A percentile compares a stretch with the other conserved stretches of the same genome.
Evolutionary conservation across 106 monocot species (phyloP).

Genomic region (Chionographis japonica): DNA sequence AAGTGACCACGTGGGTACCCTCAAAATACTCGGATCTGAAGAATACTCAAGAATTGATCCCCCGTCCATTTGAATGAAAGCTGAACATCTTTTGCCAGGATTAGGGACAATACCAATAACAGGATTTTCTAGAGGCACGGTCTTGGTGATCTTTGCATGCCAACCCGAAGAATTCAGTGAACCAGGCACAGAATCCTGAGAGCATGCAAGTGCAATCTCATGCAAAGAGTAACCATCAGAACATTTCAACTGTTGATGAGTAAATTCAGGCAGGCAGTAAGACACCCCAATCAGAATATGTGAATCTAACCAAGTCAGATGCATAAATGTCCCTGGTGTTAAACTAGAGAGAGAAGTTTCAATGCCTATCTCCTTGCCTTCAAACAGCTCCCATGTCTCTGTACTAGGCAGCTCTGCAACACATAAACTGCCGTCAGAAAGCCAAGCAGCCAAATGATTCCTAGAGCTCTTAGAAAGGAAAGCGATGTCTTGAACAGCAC

Average conservation of each 20-base stretch:
- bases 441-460: slow-evolving; percentile 51
- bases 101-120: slow-evolving; percentile 56
- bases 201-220: slow-evolving; percentile 77
- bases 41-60: slow-evolving; percentile 70
- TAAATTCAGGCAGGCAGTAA: slow-evolving; percentile 7
- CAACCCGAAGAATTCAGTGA: slow-evolving; percentile 64
- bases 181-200: slow-evolving; percentile 51
- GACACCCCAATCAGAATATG: slow-evolving; percentile 62
- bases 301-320: slow-evolving; percentile 81
- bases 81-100: slow-evolving; percentile 64
- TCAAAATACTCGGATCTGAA: slow-evolving; percentile 16
- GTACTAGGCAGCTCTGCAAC: slow-evolving; percentile 51
- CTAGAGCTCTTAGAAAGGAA: slow-evolving; percentile 49
- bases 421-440: slow-evolving; percentile 76
- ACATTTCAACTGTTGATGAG: slow-evolving; percentile 1
- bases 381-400: slow-evolving; percentile 69
- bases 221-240: slow-evolving; percentile 25
- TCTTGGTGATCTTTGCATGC: slow-evolving; percentile 46
- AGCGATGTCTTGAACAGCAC: slow-evolving; percentile 52
- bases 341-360: slow-evolving; percentile 33
- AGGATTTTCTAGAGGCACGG: slow-evolving; percentile 29
- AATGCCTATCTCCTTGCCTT: slow-evolving; percentile 47
- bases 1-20: slow-evolving; percentile 4
- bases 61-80: slow-evolving; percentile 75
- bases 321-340: slow-evolving; percentile 27